phyloP scores from a whole-genome alignment of 176 grass and related monocot genomes.

The Alopecurus myosuroides region DNA sequence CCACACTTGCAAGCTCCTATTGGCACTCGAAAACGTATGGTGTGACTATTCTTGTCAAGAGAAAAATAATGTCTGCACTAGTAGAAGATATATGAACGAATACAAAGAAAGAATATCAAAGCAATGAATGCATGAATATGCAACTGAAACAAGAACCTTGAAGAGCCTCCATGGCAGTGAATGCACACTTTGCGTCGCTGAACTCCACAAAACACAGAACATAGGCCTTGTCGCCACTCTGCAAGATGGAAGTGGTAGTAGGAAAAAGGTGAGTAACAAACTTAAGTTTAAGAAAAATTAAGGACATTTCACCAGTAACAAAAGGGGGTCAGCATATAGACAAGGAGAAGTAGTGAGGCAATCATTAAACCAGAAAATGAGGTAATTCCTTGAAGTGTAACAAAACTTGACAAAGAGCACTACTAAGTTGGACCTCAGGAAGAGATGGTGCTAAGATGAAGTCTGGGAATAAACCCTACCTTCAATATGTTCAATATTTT shows the following conservation, averaged over 20 bases:
- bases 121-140: conserved; percentile 4
- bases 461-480: neutral
- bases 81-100: neutral
- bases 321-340: neutral
- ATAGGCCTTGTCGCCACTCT: conserved; percentile 74
- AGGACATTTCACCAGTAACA: neutral
- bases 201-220: conserved; percentile 95
- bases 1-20: neutral
- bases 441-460: neutral
- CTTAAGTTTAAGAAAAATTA: neutral
- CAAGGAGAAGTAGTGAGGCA: neutral
- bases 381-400: neutral
- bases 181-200: conserved; percentile 44
- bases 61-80: neutral
- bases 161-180: conserved; percentile 40
- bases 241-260: conserved; percentile 11
- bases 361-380: neutral
- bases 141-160: conserved; percentile 44
- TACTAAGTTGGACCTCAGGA: neutral
- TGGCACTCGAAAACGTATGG: neutral
- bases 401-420: neutral
- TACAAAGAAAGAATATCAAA: conserved; percentile 10
- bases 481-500: neutral
- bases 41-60: neutral
- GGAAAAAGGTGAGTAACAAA: neutral